Conservation (phyloP, 345 rosid genomes). For the Linum trigynum region DNA sequence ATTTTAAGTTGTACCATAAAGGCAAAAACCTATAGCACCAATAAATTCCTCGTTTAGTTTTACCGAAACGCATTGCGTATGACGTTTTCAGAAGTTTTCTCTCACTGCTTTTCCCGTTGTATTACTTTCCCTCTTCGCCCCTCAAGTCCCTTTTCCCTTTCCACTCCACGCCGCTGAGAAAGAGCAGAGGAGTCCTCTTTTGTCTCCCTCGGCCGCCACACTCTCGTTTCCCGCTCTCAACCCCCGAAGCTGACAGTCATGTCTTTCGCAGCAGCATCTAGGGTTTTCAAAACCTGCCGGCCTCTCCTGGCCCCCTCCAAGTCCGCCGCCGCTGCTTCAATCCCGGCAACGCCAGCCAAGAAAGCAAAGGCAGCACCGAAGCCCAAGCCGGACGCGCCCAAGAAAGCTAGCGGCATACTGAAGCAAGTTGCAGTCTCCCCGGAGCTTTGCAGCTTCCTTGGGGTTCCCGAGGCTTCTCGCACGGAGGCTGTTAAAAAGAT, state of each 20-base stretch:
- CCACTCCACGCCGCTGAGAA: too few species aligned
- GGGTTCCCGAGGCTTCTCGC: conserved; percentile 55
- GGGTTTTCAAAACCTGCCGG: conserved; percentile 55
- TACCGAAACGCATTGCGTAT: too few species aligned
- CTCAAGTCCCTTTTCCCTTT: too few species aligned
- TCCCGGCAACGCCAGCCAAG: neutral
- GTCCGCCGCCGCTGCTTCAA: conserved; percentile 15
- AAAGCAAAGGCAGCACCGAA: conserved; percentile 20
- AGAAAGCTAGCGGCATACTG: conserved; percentile 36
- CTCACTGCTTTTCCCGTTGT: too few species aligned
- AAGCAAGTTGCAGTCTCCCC: conserved; percentile 53
- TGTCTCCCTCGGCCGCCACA: too few species aligned
- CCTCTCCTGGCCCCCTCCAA: conserved; percentile 48
- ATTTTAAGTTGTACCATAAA: too few species aligned
- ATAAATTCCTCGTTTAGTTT: too few species aligned
- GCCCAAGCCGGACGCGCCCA: conserved; percentile 17
- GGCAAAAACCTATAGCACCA: too few species aligned
- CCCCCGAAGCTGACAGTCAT: conserved; percentile 6
- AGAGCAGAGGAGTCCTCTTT: too few species aligned
- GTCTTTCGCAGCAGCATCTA: conserved; percentile 29
- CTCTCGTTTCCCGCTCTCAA: too few species aligned
- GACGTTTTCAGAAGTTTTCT: too few species aligned
- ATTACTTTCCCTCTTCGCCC: too few species aligned
- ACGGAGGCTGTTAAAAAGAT: conserved; percentile 53
- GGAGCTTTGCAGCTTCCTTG: conserved; percentile 55